Evolutionary conservation across 1,284 basidiomycete species (phyloP).

Genomic region (Kalmanozyma brasiliensis): DNA sequence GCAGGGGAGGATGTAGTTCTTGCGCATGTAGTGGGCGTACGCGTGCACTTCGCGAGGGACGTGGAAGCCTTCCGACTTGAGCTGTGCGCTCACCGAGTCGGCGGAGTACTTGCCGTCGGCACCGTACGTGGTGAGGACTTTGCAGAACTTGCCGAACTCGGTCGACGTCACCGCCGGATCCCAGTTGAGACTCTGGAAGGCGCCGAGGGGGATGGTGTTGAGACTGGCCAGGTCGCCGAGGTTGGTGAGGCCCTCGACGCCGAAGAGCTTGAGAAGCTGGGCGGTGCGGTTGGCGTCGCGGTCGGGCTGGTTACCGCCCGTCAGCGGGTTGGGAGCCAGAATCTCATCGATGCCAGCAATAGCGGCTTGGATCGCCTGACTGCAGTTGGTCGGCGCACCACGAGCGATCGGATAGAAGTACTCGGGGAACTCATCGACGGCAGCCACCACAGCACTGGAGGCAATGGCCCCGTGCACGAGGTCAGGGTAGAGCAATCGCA

Average conservation of each 20-base stretch:
- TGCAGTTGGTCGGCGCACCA: slow-evolving; percentile 79
- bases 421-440: slow-evolving; percentile 68
- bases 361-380: slow-evolving; percentile 75
- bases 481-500: slow-evolving; percentile 85
- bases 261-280: slow-evolving; percentile 50
- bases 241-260: slow-evolving; percentile 47
- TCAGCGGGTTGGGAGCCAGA: slow-evolving; percentile 54
- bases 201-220: slow-evolving; percentile 55
- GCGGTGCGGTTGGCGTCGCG: slow-evolving; percentile 37
- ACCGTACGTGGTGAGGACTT: slow-evolving; percentile 39
- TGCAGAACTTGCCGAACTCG: slow-evolving; percentile 50
- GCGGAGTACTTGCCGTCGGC: slow-evolving; percentile 24
- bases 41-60: slow-evolving; percentile 41
- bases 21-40: slow-evolving; percentile 42
- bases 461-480: slow-evolving; percentile 91
- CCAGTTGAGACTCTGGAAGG: slow-evolving; percentile 63
- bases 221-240: slow-evolving; percentile 58
- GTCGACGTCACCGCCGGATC: slow-evolving; percentile 44
- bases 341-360: slow-evolving; percentile 59
- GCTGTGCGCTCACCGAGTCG: slow-evolving; percentile 11
- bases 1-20: slow-evolving; percentile 47
- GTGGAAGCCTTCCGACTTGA: slow-evolving; percentile 15
- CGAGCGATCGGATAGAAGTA: slow-evolving; percentile 87
- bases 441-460: slow-evolving; percentile 70
- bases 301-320: slow-evolving; percentile 44